A percentile compares a stretch with the other conserved stretches of the same genome.
phyloP scores from a whole-genome alignment of 331 rosid genomes.

The Stylosanthes scabra region DNA sequence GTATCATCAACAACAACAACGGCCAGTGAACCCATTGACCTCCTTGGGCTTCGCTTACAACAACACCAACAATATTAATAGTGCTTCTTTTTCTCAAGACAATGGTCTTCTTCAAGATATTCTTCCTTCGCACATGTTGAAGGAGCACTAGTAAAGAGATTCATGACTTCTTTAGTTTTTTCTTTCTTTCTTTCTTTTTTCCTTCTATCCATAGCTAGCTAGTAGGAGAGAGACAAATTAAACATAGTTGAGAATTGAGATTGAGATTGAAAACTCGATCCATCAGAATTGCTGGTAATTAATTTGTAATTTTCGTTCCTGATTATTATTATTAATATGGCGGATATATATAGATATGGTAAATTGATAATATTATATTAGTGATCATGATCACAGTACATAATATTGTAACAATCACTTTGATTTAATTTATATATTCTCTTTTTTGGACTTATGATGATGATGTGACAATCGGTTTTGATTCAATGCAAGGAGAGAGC shows the following conservation, averaged over 20 bases:
- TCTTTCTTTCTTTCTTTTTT: constrained; percentile 38
- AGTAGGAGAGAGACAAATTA: constrained; percentile 15
- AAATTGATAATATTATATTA: constrained; percentile 37
- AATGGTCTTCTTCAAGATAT: constrained; percentile 98
- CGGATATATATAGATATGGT: no score
- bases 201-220: no score
- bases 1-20: constrained; percentile 30
- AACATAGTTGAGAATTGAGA: constrained; percentile 35
- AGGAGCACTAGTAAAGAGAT: constrained; percentile 55
- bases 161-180: background rate
- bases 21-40: constrained; percentile 40
- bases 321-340: constrained; percentile 43
- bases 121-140: constrained; percentile 82
- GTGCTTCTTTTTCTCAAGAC: constrained; percentile 47
- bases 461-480: constrained; percentile 42
- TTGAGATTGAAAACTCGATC: no score
- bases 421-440: constrained; percentile 31
- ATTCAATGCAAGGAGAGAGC: constrained; percentile 40
- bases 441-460: constrained; percentile 39
- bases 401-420: constrained; percentile 16
- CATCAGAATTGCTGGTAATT: constrained; percentile 29
- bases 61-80: constrained; percentile 13
- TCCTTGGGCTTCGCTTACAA: constrained; percentile 41
- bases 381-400: constrained; percentile 27
- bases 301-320: constrained; percentile 56